A percentile compares a stretch with the other conserved stretches of the same genome.
Conservation (phyloP, 345 rosid genomes). For the Populus nigra region DNA sequence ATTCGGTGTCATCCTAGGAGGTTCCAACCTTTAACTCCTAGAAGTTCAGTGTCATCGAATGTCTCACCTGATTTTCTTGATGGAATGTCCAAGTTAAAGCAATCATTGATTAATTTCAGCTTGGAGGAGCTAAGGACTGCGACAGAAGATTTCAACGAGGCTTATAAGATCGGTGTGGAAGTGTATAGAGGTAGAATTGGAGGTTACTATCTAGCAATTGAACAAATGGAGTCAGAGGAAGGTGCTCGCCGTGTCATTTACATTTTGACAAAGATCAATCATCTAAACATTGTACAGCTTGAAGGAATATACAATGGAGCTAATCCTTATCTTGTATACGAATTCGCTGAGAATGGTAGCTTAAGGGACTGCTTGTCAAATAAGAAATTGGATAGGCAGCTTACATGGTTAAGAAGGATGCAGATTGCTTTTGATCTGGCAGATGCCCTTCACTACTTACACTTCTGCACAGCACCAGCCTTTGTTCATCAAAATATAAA, state of each 20-base stretch:
- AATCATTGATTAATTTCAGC: conserved; percentile 27
- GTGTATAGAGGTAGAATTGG: conserved; percentile 27
- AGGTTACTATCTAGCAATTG: conserved; percentile 19
- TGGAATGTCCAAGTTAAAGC: conserved; percentile 34
- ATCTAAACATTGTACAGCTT: too few relatives aligned
- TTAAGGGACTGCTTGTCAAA: conserved; percentile 31
- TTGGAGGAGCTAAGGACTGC: conserved; percentile 36
- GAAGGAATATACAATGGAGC: too few relatives aligned
- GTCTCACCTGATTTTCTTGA: conserved; percentile 30
- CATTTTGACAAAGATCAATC: conserved; percentile 6
- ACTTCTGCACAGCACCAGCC: conserved; percentile 31
- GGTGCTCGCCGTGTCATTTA: conserved; percentile 26
- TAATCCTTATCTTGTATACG: conserved; percentile 4
- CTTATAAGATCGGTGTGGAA: conserved; percentile 21
- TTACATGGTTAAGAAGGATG: conserved; percentile 34
- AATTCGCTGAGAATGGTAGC: conserved; percentile 36
- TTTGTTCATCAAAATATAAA: conserved; percentile 28
- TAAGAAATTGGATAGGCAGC: conserved; percentile 20
- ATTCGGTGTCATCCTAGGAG: conserved; percentile 11
- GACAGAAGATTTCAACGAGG: conserved; percentile 29
- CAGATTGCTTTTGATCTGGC: conserved; percentile 41
- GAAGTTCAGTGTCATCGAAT: conserved; percentile 20
- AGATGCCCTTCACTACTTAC: conserved; percentile 37
- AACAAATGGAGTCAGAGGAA: conserved; percentile 24
- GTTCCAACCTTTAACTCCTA: conserved; percentile 23